Evolutionary conservation across 805 yeast species (phyloP).

Genomic region (Kodamaea neixiangensis): DNA sequence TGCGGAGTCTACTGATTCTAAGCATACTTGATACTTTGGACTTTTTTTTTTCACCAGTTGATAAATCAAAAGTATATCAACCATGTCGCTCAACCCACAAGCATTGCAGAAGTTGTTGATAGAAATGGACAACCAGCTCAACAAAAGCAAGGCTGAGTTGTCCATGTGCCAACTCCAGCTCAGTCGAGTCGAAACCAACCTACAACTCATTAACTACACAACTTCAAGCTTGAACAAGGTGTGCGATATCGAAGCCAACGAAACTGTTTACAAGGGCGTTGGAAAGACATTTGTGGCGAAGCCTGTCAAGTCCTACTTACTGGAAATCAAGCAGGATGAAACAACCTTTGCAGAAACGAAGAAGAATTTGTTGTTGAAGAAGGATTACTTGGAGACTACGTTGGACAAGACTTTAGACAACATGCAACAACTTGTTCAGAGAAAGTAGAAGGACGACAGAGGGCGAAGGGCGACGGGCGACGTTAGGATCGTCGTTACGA

Average conservation of each 20-base stretch:
- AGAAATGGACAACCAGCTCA: conserved; percentile 69
- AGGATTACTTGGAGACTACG: conserved; percentile 72
- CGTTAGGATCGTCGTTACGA: no score
- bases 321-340: conserved; percentile 52
- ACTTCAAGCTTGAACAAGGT: conserved; percentile 49
- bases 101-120: conserved; percentile 54
- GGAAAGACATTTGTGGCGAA: conserved; percentile 71
- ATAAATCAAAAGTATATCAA: background rate
- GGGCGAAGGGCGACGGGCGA: no score
- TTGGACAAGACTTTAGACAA: conserved; percentile 70
- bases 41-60: background rate
- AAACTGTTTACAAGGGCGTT: conserved; percentile 77
- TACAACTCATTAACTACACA: conserved; percentile 58
- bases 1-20: conserved; percentile 1
- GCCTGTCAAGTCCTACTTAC: conserved; percentile 47
- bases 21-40: conserved; percentile 3
- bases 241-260: conserved; percentile 40
- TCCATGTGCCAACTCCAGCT: conserved; percentile 55
- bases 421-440: conserved; percentile 50
- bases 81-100: conserved; percentile 39
- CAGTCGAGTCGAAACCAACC: conserved; percentile 48
- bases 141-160: conserved; percentile 60
- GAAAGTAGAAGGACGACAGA: background rate
- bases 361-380: conserved; percentile 64
- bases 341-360: conserved; percentile 57